A percentile compares a stretch with the other conserved stretches of the same genome.
These are phyloP conservation scores for Aureobasidium sp. DNA, from an alignment of 2,329 filamentous ascomycete species.

Conservation along the genomic window DNA sequence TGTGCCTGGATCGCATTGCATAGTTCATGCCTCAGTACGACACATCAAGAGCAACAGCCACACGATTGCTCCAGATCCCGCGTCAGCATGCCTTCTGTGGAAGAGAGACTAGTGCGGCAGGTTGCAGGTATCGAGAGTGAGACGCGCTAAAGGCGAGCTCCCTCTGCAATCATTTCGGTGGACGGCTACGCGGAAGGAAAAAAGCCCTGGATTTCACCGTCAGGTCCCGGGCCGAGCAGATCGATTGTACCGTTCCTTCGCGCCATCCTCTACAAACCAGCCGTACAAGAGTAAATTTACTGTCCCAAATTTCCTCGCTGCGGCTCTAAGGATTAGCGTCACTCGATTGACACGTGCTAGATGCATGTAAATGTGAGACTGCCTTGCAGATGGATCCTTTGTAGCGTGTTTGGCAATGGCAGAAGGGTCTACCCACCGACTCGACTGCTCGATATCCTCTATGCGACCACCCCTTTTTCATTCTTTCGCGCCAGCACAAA, in stretches of 20 bases:
- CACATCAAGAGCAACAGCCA: background rate
- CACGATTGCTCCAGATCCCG: conserved; percentile 4
- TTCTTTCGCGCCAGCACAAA: background rate
- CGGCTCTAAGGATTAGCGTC: conserved; percentile 1
- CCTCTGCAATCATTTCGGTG: conserved; percentile 3
- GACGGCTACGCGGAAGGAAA: conserved; percentile 5
- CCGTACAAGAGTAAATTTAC: background rate
- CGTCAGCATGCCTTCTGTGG: background rate
- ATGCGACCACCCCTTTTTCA: background rate
- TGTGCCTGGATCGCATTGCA: background rate
- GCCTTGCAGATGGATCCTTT: conserved; percentile 3
- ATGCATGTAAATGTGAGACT: conserved; percentile 7
- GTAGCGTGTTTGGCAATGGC: conserved; percentile 1
- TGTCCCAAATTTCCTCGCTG: conserved; percentile 2
- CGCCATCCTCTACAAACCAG: background rate
- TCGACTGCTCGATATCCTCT: background rate
- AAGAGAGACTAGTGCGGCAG: background rate
- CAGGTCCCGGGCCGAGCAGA: background rate
- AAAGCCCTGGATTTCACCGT: background rate
- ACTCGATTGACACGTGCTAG: conserved; percentile 2
- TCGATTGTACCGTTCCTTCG: background rate
- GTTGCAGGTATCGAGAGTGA: background rate
- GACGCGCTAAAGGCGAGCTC: background rate
- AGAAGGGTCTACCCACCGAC: too few relatives aligned
- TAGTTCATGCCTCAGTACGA: background rate